Percentiles rank a stretch among this genome's conserved stretches.
These are phyloP conservation scores for Rhypophila decipiens DNA, from an alignment of 495 filamentous ascomycete species.

Conservation along the genomic window DNA sequence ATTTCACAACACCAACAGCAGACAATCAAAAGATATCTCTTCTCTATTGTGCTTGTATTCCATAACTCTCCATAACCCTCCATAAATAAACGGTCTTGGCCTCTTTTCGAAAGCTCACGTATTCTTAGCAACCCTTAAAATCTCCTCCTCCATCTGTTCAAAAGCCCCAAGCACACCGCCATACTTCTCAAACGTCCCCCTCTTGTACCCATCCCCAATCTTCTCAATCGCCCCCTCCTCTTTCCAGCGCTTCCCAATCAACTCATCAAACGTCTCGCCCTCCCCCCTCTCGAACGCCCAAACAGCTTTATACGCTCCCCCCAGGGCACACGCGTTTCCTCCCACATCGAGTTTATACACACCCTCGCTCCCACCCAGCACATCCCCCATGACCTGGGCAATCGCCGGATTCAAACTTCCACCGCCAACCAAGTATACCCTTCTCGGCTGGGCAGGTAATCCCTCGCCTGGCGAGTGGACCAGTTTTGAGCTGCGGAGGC, in stretches of 20 bases:
- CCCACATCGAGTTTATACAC: slow-evolving; percentile 90
- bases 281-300: slow-evolving; percentile 72
- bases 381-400: slow-evolving; percentile 69
- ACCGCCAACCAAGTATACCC: slow-evolving; percentile 91
- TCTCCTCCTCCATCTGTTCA: slow-evolving; percentile 65
- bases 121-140: slow-evolving; percentile 51
- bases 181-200: slow-evolving; percentile 68
- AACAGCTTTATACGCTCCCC: slow-evolving; percentile 93
- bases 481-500: slow-evolving; percentile 71
- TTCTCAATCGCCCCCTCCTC: slow-evolving; percentile 76
- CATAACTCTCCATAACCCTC: too few species aligned
- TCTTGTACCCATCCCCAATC: slow-evolving; percentile 74
- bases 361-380: slow-evolving; percentile 81
- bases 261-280: slow-evolving; percentile 77
- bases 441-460: slow-evolving; percentile 75
- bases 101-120: slow-evolving; percentile 5
- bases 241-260: slow-evolving; percentile 75
- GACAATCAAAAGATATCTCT: too few species aligned
- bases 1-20: too few species aligned
- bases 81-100: too few species aligned
- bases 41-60: neutral
- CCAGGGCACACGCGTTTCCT: slow-evolving; percentile 92
- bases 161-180: slow-evolving; percentile 71
- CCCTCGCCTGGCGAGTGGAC: slow-evolving; percentile 48
- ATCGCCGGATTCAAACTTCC: slow-evolving; percentile 85